Evolutionary conservation across 805 yeast species (phyloP).

Genomic region (Metschnikowia cerradonensis): DNA sequence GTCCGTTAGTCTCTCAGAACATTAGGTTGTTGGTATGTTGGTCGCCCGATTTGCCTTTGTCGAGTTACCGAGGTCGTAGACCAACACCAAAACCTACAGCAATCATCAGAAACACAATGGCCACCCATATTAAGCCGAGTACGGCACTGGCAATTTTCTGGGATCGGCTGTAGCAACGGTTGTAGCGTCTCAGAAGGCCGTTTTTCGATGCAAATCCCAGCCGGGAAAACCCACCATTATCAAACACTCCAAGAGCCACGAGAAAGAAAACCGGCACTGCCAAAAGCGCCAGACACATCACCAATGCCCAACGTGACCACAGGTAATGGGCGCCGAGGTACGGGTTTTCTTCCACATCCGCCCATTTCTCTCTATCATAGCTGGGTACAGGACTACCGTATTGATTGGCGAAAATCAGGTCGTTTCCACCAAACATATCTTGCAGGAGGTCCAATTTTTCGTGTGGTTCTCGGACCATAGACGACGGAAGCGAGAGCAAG

Average conservation of each 20-base stretch:
- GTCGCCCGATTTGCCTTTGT: too few species aligned
- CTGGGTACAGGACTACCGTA: not conserved
- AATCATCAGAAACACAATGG: slow-evolving; percentile 34
- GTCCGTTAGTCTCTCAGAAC: too few species aligned
- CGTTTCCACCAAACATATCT: slow-evolving; percentile 4
- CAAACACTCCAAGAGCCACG: slow-evolving; percentile 33
- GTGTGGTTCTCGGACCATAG: slow-evolving; percentile 12
- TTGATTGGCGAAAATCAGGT: not conserved
- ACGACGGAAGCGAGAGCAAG: slow-evolving; percentile 9
- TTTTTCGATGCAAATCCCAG: slow-evolving; percentile 13
- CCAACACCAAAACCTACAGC: slow-evolving; percentile 38
- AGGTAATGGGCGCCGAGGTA: slow-evolving; percentile 4
- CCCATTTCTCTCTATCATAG: not conserved
- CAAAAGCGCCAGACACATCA: slow-evolving; percentile 32
- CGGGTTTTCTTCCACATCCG: not conserved
- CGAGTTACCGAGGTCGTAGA: not conserved
- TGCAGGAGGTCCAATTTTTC: slow-evolving; percentile 5
- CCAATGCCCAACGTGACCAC: slow-evolving; percentile 19
- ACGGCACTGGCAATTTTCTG: slow-evolving; percentile 31
- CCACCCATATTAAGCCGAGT: slow-evolving; percentile 33
- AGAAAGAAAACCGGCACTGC: slow-evolving; percentile 39
- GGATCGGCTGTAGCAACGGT: slow-evolving; percentile 10
- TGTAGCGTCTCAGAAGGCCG: slow-evolving; percentile 8
- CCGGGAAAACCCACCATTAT: slow-evolving; percentile 19
- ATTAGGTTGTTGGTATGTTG: too few species aligned